phyloP scores from a whole-genome alignment of 306 rosid genomes.

The Cyamopsis tetragonoloba region DNA sequence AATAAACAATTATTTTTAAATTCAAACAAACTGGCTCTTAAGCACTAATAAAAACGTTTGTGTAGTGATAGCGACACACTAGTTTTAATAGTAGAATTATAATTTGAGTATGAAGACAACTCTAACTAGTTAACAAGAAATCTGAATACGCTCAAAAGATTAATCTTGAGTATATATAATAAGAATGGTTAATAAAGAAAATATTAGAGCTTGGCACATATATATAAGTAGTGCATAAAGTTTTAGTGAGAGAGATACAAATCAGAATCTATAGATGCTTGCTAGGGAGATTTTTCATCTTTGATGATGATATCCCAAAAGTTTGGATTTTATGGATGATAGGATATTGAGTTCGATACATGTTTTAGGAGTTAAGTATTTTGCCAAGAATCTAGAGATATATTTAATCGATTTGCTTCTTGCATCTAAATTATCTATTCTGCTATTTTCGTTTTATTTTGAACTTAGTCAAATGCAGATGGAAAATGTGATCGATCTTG shows the following conservation, averaged over 20 bases:
- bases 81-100: too few relatives aligned
- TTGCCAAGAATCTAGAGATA: background rate
- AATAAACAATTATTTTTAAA: too few relatives aligned
- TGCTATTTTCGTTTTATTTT: background rate
- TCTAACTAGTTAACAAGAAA: too few relatives aligned
- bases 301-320: conserved; percentile 26
- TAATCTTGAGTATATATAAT: too few relatives aligned
- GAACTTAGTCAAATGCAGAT: background rate
- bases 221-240: too few relatives aligned
- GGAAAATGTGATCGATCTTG: conserved; percentile 20
- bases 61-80: too few relatives aligned
- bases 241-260: conserved; percentile 9
- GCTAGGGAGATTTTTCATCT: background rate
- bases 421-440: background rate
- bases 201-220: too few relatives aligned
- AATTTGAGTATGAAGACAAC: too few relatives aligned
- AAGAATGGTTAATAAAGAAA: too few relatives aligned
- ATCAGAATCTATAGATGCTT: conserved; percentile 24
- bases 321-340: conserved; percentile 31
- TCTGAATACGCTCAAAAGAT: too few relatives aligned
- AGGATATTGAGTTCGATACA: conserved; percentile 29
- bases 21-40: too few relatives aligned
- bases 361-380: background rate
- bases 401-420: background rate
- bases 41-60: too few relatives aligned